Base-by-base conservation (phyloP, 2,329 filamentous ascomycete species). In the Thyridium curvatum region DNA sequence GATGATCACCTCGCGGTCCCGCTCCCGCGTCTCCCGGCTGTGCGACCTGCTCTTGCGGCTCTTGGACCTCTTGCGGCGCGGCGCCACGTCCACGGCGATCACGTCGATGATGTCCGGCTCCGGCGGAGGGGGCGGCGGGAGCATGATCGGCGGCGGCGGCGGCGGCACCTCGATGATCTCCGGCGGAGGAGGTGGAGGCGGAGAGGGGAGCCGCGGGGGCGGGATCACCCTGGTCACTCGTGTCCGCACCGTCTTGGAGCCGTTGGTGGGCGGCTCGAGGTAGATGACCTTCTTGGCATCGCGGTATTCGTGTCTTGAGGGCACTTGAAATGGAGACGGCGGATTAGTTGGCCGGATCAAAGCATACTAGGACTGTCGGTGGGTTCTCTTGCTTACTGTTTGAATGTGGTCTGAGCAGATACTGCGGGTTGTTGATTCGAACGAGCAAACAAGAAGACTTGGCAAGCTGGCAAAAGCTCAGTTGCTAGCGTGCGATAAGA, bases 1-100 rank as follows among this genome's bases (percentile, higher is more conserved):
- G 43, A 77, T 65, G 50, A 70, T 63, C 36, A 73, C 61, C 51
- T 77, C 71, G 12, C 58, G 51, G 34, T 44, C 49, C 18, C 35
- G 35, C 42, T 34, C 21, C 37, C 40, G 43, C 53, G 55, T 13
- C 18, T 26, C 16, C 29, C 37, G 21, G 26, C 10, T 30, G 28
- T 7, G 6, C 12, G 16, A 30, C 14, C 12, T 16, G 30, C 34
- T 39, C 37, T 41, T 43, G 18, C 34, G 30, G 17, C 38, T 43
- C 37, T 43, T 45, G 35, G 18, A 29, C 10, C 35, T 42, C 35
- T 44, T 44, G 32, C 55, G 36, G 21, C 14, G 53, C 3, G 61
- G 59, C 37, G 66, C 64, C 26, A 68, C 55, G 51, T 66, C 61
- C 3, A 68, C 63, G 37, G 62, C 61, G 41, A 66, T 66, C 34